Evolutionary conservation across 768 basidiomycete genomes (phyloP).

Genomic region (Mycena chlorophos): DNA sequence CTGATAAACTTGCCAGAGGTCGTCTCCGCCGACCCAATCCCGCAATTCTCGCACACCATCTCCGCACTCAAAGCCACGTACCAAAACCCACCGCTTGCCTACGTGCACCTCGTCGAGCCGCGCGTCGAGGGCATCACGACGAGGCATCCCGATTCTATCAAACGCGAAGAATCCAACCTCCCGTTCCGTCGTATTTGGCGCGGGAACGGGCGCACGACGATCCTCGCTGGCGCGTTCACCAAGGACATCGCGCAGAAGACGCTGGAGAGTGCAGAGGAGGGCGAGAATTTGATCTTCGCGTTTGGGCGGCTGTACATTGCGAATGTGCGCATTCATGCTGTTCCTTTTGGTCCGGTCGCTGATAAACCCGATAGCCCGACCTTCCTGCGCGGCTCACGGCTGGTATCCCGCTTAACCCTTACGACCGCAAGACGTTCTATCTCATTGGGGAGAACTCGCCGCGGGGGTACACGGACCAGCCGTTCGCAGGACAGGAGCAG

Average conservation of each 20-base stretch:
- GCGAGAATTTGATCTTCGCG: constrained; percentile 11
- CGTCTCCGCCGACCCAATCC: constrained; percentile 54
- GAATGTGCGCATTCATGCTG: constrained; percentile 33
- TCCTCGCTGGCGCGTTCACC: constrained; percentile 26
- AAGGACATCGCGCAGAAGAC: constrained; percentile 21
- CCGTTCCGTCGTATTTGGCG: constrained; percentile 3
- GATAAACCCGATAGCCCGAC: constrained; percentile 28
- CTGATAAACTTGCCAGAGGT: constrained; percentile 37
- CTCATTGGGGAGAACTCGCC: constrained; percentile 13
- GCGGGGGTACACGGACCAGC: constrained; percentile 37
- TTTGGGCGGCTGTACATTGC: constrained; percentile 32
- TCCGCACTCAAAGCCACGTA: constrained; percentile 40
- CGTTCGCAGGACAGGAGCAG: constrained; percentile 19
- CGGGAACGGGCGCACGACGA: constrained; percentile 18
- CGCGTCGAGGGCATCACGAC: constrained; percentile 24
- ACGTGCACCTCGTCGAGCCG: constrained; percentile 53
- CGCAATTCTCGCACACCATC: constrained; percentile 55
- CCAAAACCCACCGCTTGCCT: constrained; percentile 44
- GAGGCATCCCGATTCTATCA: constrained; percentile 8
- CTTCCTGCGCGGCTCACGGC: constrained; percentile 26
- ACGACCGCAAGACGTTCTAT: constrained; percentile 25
- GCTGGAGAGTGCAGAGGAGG: constrained; percentile 25
- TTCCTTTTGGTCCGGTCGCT: background rate
- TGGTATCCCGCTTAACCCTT: constrained; percentile 24
- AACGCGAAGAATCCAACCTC: background rate